Evolutionary conservation across 73 alveolate genomes (phyloP).

Genomic region (Paramecium octaurelia): DNA sequence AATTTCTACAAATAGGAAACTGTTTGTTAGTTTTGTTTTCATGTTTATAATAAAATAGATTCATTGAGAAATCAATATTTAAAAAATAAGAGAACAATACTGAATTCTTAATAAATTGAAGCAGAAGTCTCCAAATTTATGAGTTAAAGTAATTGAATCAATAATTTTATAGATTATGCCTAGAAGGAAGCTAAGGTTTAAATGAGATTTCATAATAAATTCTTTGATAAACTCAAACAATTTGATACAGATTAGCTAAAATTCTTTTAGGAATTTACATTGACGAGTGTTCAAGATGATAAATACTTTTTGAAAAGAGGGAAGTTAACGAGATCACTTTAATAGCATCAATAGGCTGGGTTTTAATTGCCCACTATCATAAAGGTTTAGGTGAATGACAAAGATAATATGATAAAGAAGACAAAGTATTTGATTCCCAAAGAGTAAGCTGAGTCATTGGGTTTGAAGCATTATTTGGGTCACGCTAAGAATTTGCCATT

Average conservation of each 20-base stretch:
- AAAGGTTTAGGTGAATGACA: constrained; percentile 40
- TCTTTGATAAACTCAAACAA: constrained; percentile 10
- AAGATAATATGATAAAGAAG: constrained; percentile 40
- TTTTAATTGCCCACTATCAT: constrained; percentile 44
- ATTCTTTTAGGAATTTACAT: constrained; percentile 24
- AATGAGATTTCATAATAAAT: neutral
- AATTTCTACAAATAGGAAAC: constrained; percentile 29
- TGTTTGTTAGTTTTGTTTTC: constrained; percentile 51
- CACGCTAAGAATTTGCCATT: constrained; percentile 60
- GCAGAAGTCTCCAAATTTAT: constrained; percentile 5
- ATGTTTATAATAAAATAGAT: constrained; percentile 47
- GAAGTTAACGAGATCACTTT: neutral
- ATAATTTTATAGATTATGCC: neutral
- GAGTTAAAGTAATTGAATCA: neutral
- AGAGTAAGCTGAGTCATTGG: constrained; percentile 56
- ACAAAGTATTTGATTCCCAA: constrained; percentile 32
- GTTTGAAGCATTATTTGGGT: constrained; percentile 59
- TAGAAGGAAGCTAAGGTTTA: neutral
- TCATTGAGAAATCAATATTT: constrained; percentile 23
- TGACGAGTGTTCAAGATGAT: constrained; percentile 2
- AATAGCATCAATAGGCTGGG: neutral
- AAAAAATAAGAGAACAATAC: neutral
- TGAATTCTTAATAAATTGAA: neutral
- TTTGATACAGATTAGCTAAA: constrained; percentile 38
- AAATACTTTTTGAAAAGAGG: neutral